These are phyloP conservation scores for Coemansia sp. DNA, from an alignment of 192 early-diverging fungal species.

Conservation along the genomic window DNA sequence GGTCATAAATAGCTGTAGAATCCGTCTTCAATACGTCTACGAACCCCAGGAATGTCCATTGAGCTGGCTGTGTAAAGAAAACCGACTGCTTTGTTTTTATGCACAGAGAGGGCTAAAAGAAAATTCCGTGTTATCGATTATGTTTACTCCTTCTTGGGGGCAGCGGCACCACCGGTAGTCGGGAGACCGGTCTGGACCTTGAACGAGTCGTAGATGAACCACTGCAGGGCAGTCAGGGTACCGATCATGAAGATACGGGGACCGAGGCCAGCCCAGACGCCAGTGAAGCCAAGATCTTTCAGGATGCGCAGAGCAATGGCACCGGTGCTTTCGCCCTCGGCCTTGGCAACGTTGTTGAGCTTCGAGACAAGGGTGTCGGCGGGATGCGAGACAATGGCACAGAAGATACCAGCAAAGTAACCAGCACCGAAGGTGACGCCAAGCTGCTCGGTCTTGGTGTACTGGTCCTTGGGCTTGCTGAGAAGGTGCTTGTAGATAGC, in stretches of 20 bases:
- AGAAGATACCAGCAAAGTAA: conserved; percentile 86
- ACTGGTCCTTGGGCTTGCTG: conserved; percentile 68
- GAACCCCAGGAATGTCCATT: too few species aligned
- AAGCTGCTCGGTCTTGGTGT: conserved; percentile 72
- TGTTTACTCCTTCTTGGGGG: conserved; percentile 50
- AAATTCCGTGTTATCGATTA: not conserved
- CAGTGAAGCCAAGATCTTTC: conserved; percentile 66
- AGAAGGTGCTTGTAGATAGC: conserved; percentile 65
- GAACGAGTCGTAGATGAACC: conserved; percentile 83
- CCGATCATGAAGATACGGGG: conserved; percentile 93
- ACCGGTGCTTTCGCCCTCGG: conserved; percentile 61
- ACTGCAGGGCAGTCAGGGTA: conserved; percentile 85
- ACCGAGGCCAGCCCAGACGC: conserved; percentile 79
- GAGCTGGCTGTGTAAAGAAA: not conserved
- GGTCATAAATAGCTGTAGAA: too few species aligned
- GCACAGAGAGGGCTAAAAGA: not conserved
- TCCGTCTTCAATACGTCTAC: too few species aligned
- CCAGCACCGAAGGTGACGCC: conserved; percentile 83
- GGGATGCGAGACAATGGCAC: conserved; percentile 89
- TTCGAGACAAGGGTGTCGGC: conserved; percentile 82
- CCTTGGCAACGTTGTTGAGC: conserved; percentile 65
- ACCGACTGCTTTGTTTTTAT: not conserved
- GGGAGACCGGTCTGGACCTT: conserved; percentile 72
- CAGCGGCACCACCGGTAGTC: conserved; percentile 62
- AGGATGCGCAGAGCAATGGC: conserved; percentile 53